A percentile compares a stretch with the other conserved stretches of the same genome.
Conservation (phyloP, 331 rosid species). For the Malus hybrid region DNA sequence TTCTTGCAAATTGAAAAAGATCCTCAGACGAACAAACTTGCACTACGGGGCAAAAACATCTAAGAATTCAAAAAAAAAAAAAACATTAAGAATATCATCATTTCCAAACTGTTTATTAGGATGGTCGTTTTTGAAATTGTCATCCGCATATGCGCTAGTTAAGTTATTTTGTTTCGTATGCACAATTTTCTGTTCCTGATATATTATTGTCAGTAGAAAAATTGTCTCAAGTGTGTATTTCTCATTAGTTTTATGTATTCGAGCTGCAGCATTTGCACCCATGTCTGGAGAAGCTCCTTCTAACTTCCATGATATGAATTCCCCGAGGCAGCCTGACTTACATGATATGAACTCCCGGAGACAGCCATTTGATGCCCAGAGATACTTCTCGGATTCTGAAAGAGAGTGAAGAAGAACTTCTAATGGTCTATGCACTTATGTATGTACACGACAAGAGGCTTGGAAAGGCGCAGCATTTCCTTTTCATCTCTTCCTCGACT, state of each 20-base stretch:
- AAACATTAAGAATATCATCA: too few species aligned
- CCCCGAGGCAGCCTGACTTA: conserved; percentile 26
- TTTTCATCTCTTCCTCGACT: background rate
- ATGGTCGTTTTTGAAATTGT: background rate
- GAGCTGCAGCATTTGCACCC: conserved; percentile 81
- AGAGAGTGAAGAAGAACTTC: conserved; percentile 18
- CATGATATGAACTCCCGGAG: conserved; percentile 29
- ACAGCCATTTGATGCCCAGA: conserved; percentile 47
- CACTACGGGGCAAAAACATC: too few species aligned
- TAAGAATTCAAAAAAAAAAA: too few species aligned
- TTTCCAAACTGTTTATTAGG: background rate
- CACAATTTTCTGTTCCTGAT: background rate
- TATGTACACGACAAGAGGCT: background rate
- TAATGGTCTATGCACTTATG: background rate
- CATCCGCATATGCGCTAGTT: background rate
- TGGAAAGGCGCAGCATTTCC: background rate
- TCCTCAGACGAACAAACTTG: conserved; percentile 13
- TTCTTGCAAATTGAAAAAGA: background rate
- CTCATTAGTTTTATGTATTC: background rate
- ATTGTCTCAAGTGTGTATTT: background rate
- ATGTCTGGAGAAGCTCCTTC: conserved; percentile 45
- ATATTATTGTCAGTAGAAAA: background rate
- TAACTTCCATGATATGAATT: conserved; percentile 20
- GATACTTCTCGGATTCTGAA: conserved; percentile 52
- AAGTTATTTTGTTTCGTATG: background rate